Conservation (phyloP, 1,139 yeast genomes). For the Hemisphaericaspora xylofermentans region DNA sequence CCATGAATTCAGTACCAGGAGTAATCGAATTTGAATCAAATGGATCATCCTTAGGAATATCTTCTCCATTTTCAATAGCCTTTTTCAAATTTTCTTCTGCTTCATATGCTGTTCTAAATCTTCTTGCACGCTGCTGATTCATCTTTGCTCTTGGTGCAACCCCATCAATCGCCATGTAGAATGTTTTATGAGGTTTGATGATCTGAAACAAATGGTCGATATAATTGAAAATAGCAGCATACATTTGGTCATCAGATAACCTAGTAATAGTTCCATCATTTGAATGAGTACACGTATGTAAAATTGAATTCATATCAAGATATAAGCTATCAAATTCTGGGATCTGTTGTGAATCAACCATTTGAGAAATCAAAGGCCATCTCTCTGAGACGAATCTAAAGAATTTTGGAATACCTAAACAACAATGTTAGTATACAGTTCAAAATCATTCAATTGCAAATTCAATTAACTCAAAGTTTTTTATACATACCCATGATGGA, state of each 20-base stretch:
- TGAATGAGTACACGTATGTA: constrained; percentile 90
- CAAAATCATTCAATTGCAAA: no score
- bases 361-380: constrained; percentile 95
- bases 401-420: constrained; percentile 85
- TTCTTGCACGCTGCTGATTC: constrained; percentile 98
- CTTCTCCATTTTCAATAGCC: constrained; percentile 62
- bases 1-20: constrained; percentile 99
- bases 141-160: constrained; percentile 99
- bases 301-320: constrained; percentile 95
- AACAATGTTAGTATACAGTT: not conserved
- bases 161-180: constrained; percentile 98
- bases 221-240: constrained; percentile 87
- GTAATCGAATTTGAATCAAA: constrained; percentile 96
- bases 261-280: constrained; percentile 60
- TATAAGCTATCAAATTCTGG: constrained; percentile 95
- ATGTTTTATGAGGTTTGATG: constrained; percentile 81
- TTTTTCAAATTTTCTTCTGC: constrained; percentile 75
- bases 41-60: constrained; percentile 69
- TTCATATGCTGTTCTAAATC: constrained; percentile 93
- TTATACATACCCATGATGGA: constrained; percentile 5
- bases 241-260: constrained; percentile 88
- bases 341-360: constrained; percentile 78
- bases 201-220: constrained; percentile 90
- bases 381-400: constrained; percentile 96
- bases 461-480: not conserved